Evolutionary conservation across 306 rosid genomes (phyloP).

Genomic region (Medicago lupulina): DNA sequence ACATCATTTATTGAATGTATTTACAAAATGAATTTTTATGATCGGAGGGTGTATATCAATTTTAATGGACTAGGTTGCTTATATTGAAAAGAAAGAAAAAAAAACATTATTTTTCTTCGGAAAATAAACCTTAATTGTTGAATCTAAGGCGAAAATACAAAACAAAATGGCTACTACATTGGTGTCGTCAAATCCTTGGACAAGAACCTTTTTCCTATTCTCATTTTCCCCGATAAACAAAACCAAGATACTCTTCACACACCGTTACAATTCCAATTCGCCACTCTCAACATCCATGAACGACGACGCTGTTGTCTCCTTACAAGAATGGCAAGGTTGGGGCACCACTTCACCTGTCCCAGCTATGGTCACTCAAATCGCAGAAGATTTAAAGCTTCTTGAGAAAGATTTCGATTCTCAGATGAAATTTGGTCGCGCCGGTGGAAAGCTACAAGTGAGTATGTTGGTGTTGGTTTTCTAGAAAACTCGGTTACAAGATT

Average conservation of each 20-base stretch:
- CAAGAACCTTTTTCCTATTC: constrained; percentile 48
- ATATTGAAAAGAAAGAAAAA: no score
- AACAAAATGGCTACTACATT: neutral
- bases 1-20: no score
- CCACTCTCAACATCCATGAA: constrained; percentile 31
- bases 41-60: no score
- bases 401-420: constrained; percentile 62
- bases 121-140: no score
- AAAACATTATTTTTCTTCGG: no score
- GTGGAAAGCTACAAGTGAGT: constrained; percentile 61
- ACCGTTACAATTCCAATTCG: neutral
- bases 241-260: constrained; percentile 39
- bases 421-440: constrained; percentile 81
- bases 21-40: no score
- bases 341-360: constrained; percentile 83
- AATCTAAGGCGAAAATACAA: no score
- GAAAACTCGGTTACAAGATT: no score
- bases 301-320: constrained; percentile 46
- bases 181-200: neutral
- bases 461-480: neutral
- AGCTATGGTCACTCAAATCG: constrained; percentile 61
- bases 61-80: no score
- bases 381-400: constrained; percentile 65
- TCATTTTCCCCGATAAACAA: constrained; percentile 17
- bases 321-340: constrained; percentile 94